Base-by-base conservation (phyloP, 2,329 filamentous ascomycete genomes). In the Chaetothyriales sp. region DNA sequence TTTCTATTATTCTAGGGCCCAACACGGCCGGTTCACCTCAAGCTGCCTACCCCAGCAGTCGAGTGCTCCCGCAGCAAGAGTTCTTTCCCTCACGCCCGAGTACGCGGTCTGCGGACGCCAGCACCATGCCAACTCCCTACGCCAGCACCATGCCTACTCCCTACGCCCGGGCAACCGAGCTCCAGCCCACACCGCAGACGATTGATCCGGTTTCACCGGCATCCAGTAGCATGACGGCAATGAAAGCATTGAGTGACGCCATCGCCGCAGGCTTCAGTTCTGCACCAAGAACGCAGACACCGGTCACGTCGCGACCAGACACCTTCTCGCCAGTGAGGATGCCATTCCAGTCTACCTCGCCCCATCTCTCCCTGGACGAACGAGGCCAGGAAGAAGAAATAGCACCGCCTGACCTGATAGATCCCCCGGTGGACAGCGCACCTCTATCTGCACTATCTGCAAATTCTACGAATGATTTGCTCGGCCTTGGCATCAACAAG, bases 241-340 rank as follows among this genome's bases (percentile, higher is more conserved):
- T 59, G 51, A 53, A 53, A 37, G 57, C 57, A 5, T 49, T 59
- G 20, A 59, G 57, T 43, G 52, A 54, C n/a, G 57, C 57, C 18
- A 54, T 59, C 10, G 53, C 57, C 43, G 57, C 53, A 22, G 57
- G 57, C 25, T 53, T 57, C 29, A 50, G 44, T 37, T 33, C 25
- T 29, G 46, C 45, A 33, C 43, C 49, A 25, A 28, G 10, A 13
- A 40, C 15, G 33, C 33, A 40, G 33, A 40, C 33, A 40, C 15
- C 33, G 18, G 22, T 18, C 45, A 4, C 43, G 5, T 10, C 51
- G 18, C 43, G 43, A 44, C 25, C 45, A 28, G 25, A 25, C 20
- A 28, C 20, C 7, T 43, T 46, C 33, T 33, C 19, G 43, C 25
- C 44, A 18, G 10, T 54, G 18, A 48, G 52, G 6, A 54, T 54